Evolutionary conservation across 768 basidiomycete species (phyloP), one percentile per base, ranked within the genome.

Genomic region (Boletus speciosus): DNA sequence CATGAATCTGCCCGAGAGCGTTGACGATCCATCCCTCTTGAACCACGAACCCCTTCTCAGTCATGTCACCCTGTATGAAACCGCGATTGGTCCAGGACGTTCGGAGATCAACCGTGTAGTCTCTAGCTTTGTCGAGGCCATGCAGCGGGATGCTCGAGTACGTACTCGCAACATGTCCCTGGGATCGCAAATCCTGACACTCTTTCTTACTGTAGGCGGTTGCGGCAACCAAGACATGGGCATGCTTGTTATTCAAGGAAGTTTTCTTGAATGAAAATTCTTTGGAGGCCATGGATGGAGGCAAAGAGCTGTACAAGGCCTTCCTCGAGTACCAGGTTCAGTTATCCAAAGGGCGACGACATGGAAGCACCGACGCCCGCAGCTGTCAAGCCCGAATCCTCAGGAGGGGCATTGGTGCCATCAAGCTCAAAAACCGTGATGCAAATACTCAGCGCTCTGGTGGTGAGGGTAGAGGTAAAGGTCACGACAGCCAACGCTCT

Each of bases 311-410:
- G 7, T 69, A 49, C 56, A 25, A 3, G 44, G 48, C 29, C 36
- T 69, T 71, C 52, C 45, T 69, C 53, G 15, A 57, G 34, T 71
- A 59, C 37, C 56, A 69, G 44, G 2, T 15, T 31, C 43, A 0
- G 29, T 40, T 66, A 31, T 15, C 29, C 23, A 6, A 3, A 44
- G 47, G 19, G 5, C 21, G 16, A 31, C 16, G n/a, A 46, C 4
- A 15, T 1, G 8, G 35, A 2, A 9, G 16, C n/a, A 9, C 2
- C 11, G 0, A 19, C 9, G 49, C 34, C 32, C 3, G 1, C 4
- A 5, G 34, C n/a, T 57, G 46, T 49, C 7, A 5, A 1, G 23
- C 0, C 11, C 34, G 2, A 0, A 1, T 67, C 19, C 0, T 16
- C 38, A 55, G 38, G 25, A n/a, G 2, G 37, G 66, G 66, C 23